Conservation (phyloP, 1,139 yeast genomes). For the Saccharomyces hybrid region DNA sequence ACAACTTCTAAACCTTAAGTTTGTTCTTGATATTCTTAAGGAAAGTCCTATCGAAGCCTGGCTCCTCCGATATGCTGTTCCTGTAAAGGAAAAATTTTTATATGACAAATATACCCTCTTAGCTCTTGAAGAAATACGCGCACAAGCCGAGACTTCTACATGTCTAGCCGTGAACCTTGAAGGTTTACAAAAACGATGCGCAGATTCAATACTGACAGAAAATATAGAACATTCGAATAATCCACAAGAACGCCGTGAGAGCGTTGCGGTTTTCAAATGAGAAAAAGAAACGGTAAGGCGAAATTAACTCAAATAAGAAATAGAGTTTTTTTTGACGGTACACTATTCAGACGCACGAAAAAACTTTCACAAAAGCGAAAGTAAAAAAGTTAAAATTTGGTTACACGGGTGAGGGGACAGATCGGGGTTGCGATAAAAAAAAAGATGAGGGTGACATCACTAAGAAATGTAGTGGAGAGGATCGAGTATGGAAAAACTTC, state of each 20-base stretch:
- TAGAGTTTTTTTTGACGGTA: not conserved
- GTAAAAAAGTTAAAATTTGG: not conserved
- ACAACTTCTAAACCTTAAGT: not conserved
- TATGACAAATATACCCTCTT: not conserved
- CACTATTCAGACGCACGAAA: not conserved
- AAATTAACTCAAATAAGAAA: not conserved
- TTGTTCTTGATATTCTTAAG: not conserved
- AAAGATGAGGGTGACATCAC: not conserved
- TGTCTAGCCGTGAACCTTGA: not conserved
- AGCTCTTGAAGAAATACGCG: not conserved
- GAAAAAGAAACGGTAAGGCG: not conserved
- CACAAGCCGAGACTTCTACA: not conserved
- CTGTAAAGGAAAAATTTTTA: not conserved
- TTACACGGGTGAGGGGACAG: not conserved
- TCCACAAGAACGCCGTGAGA: not conserved
- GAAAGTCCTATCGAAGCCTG: not conserved
- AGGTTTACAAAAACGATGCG: not conserved
- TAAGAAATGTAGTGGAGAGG: not conserved
- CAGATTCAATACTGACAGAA: not conserved
- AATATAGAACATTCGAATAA: no score
- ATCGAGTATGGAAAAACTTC: not conserved
- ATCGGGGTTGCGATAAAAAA: not conserved
- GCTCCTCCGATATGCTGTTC: not conserved
- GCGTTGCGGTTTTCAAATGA: not conserved
- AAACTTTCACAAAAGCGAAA: not conserved